These are phyloP conservation scores for Ustilago esculenta DNA, from an alignment of 1,284 basidiomycete species.

Conservation along the genomic window DNA sequence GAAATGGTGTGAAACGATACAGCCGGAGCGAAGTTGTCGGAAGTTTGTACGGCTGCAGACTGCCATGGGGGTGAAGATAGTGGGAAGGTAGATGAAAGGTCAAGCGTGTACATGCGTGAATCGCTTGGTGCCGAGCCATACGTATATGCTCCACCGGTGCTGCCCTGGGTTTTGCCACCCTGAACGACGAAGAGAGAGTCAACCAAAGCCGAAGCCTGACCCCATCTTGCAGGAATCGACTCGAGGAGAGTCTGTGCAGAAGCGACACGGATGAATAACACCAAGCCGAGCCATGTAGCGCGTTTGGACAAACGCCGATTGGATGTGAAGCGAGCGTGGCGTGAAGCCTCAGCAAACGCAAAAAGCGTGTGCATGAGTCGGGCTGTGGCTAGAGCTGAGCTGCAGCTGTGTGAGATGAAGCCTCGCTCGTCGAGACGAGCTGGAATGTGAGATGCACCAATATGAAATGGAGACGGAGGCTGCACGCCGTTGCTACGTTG, in stretches of 20 bases:
- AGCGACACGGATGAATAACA: constrained; percentile 8
- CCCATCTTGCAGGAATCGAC: constrained; percentile 46
- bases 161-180: constrained; percentile 59
- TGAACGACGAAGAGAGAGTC: constrained; percentile 51
- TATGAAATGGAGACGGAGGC: constrained; percentile 32
- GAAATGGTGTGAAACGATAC: constrained; percentile 57
- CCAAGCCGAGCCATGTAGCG: neutral
- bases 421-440: constrained; percentile 38
- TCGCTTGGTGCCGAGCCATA: constrained; percentile 54
- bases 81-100: constrained; percentile 43
- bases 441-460: constrained; percentile 18
- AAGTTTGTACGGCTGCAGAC: neutral
- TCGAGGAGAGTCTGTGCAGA: constrained; percentile 15
- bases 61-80: constrained; percentile 51
- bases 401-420: constrained; percentile 11
- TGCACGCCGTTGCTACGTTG: constrained; percentile 22
- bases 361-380: constrained; percentile 2
- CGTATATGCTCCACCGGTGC: constrained; percentile 51
- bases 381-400: neutral
- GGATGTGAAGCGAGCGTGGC: neutral
- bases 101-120: constrained; percentile 48
- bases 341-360: neutral
- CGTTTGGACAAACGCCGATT: neutral
- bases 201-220: constrained; percentile 54
- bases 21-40: constrained; percentile 22